Percentiles rank a stretch among this genome's conserved stretches.
phyloP scores from a whole-genome alignment of 2,329 filamentous ascomycete species.

The Cercospora beticola region DNA sequence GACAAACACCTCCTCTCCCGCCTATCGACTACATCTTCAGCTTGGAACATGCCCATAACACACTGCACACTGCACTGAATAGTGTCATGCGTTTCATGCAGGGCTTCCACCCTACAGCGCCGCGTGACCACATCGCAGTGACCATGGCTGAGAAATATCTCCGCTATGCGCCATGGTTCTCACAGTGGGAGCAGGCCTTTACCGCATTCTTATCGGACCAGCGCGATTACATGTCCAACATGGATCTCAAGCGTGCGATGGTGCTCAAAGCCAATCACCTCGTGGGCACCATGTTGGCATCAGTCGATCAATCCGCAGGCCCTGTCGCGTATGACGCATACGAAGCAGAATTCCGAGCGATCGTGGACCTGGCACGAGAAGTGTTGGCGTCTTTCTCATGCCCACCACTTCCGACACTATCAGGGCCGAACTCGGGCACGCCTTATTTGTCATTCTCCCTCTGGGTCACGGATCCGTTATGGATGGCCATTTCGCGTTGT shows the following conservation, averaged over 20 bases:
- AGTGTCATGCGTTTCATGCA: slow-evolving; percentile 39
- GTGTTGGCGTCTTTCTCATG: slow-evolving; percentile 37
- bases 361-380: slow-evolving; percentile 36
- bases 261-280: slow-evolving; percentile 40
- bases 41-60: slow-evolving; percentile 37
- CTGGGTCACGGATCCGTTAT: slow-evolving; percentile 39
- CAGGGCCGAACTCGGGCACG: slow-evolving; percentile 31
- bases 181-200: slow-evolving; percentile 35
- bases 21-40: slow-evolving; percentile 33
- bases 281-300: slow-evolving; percentile 36
- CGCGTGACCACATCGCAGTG: slow-evolving; percentile 34
- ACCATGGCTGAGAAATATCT: slow-evolving; percentile 36
- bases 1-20: slow-evolving; percentile 31
- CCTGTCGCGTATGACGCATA: slow-evolving; percentile 36
- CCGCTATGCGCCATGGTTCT: slow-evolving; percentile 36
- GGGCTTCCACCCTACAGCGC: slow-evolving; percentile 32
- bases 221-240: slow-evolving; percentile 31
- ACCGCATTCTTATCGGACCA: slow-evolving; percentile 31
- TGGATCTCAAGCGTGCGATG: slow-evolving; percentile 38
- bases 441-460: slow-evolving; percentile 37
- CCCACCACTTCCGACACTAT: slow-evolving; percentile 35
- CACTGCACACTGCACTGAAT: slow-evolving; percentile 36
- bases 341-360: slow-evolving; percentile 37
- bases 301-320: slow-evolving; percentile 36
- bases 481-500: slow-evolving; percentile 38